phyloP scores from a whole-genome alignment of 2,329 filamentous ascomycete genomes.

The Nemania sp. region DNA sequence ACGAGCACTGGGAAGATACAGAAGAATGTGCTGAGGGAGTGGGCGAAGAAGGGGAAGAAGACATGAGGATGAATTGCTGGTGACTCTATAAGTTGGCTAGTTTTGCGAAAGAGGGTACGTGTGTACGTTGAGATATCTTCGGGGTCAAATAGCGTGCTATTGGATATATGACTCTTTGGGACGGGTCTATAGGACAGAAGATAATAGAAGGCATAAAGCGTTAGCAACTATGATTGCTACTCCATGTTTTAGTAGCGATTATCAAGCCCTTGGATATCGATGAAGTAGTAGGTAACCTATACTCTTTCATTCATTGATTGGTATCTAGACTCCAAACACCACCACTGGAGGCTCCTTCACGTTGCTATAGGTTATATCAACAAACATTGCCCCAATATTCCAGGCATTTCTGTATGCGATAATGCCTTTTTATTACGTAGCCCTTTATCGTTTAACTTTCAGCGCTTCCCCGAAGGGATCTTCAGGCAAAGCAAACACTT shows the following conservation, averaged over 20 bases:
- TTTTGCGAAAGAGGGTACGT: neutral
- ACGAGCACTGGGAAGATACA: constrained; percentile 96
- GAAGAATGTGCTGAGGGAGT: constrained; percentile 92
- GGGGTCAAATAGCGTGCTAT: too few relatives aligned
- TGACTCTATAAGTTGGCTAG: too few relatives aligned
- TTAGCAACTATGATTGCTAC: neutral
- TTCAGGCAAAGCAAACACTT: constrained; percentile 60
- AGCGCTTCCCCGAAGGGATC: constrained; percentile 39
- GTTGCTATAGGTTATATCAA: neutral
- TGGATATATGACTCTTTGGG: too few relatives aligned
- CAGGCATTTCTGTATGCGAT: neutral
- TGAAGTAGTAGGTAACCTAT: neutral
- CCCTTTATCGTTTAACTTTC: constrained; percentile 13
- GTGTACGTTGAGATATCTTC: neutral
- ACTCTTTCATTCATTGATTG: neutral
- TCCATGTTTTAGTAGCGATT: neutral
- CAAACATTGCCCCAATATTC: neutral
- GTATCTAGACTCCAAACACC: neutral
- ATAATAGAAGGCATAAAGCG: neutral
- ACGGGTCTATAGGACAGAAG: neutral
- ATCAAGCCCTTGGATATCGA: neutral
- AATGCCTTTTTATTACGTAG: neutral
- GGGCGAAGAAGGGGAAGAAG: constrained; percentile 69
- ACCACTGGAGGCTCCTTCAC: neutral
- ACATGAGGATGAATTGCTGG: constrained; percentile 2